phyloP scores from a whole-genome alignment of 176 grass and related monocot species.

The Triticum urartu region DNA sequence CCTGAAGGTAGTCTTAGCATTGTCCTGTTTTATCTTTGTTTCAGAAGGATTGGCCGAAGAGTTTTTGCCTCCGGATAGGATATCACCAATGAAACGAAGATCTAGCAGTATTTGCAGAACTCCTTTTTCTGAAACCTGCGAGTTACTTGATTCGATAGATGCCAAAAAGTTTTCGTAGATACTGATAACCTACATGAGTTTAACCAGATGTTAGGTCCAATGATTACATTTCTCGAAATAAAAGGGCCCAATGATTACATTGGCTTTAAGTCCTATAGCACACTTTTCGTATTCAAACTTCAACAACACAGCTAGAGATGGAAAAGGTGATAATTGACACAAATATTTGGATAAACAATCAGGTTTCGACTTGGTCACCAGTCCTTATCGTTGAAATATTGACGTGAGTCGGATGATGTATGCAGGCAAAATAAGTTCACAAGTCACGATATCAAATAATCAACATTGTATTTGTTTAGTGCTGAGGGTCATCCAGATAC shows the following conservation, averaged over 20 bases:
- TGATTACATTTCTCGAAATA: background rate
- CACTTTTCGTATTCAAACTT: constrained; percentile 22
- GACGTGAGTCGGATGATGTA: background rate
- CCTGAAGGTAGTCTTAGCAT: constrained; percentile 68
- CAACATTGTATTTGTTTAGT: background rate
- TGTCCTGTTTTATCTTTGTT: constrained; percentile 54
- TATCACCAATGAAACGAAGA: constrained; percentile 78
- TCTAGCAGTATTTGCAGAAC: constrained; percentile 87
- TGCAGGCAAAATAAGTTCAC: background rate
- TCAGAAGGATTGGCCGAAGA: constrained; percentile 41
- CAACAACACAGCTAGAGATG: background rate
- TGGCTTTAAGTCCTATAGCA: background rate
- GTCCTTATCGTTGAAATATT: background rate
- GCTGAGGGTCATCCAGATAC: background rate
- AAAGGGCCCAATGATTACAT: constrained; percentile 16
- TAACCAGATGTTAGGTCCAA: constrained; percentile 14
- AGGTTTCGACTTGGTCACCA: background rate
- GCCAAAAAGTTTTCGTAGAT: constrained; percentile 74
- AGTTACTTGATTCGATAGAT: constrained; percentile 62
- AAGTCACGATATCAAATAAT: background rate
- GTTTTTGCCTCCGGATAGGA: constrained; percentile 80
- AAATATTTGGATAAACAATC: constrained; percentile 14
- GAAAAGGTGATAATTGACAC: background rate
- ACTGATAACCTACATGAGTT: constrained; percentile 58
- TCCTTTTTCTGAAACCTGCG: constrained; percentile 81